Evolutionary conservation across 257 asterid species (phyloP).

Genomic region (Salvia splendens): DNA sequence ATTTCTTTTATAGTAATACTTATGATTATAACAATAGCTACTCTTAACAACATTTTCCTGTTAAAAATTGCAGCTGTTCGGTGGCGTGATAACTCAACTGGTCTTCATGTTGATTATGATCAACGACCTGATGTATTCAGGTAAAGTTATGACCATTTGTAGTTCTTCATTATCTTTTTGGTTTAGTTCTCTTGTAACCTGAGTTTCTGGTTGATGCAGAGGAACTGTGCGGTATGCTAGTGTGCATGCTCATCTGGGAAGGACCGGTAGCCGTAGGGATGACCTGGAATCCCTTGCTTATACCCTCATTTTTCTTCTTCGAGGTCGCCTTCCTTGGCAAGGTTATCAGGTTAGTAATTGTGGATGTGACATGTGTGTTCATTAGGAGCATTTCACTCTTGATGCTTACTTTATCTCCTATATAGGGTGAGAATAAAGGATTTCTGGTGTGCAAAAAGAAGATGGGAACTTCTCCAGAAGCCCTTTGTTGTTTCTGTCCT

Average conservation of each 20-base stretch:
- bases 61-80: conserved; percentile 48
- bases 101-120: conserved; percentile 65
- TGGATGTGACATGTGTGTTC: neutral
- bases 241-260: conserved; percentile 74
- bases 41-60: conserved; percentile 18
- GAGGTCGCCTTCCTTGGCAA: conserved; percentile 79
- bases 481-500: conserved; percentile 66
- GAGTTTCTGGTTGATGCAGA: conserved; percentile 37
- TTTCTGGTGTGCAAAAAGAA: conserved; percentile 74
- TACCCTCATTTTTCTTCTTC: conserved; percentile 64
- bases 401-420: conserved; percentile 18
- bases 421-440: conserved; percentile 71
- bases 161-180: neutral
- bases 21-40: neutral
- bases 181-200: neutral
- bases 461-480: conserved; percentile 70
- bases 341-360: conserved; percentile 56
- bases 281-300: conserved; percentile 80
- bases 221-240: conserved; percentile 82
- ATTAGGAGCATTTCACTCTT: conserved; percentile 1
- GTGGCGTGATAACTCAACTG: conserved; percentile 58
- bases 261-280: conserved; percentile 77
- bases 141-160: conserved; percentile 28
- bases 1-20: neutral
- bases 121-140: conserved; percentile 70